phyloP scores from a whole-genome alignment of 129 eudicot species.

The Centaurea solstitialis region DNA sequence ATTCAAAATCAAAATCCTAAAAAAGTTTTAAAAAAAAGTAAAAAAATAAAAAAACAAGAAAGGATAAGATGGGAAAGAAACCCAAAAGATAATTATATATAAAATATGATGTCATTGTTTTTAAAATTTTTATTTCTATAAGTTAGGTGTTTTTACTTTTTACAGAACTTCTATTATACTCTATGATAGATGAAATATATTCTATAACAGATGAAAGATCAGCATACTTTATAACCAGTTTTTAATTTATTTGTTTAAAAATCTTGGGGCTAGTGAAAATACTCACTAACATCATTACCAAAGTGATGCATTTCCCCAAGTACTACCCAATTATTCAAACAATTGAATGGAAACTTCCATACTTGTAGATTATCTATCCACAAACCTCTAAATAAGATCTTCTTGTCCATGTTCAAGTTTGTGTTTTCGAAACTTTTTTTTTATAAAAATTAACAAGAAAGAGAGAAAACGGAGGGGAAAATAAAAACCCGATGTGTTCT shows the following conservation, averaged over 20 bases:
- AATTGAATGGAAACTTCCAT: conserved; percentile 30
- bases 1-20: conserved; percentile 53
- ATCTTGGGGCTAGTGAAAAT: conserved; percentile 6
- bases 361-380: conserved; percentile 5
- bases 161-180: neutral
- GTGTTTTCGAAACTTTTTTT: neutral
- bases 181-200: too few species aligned
- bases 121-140: neutral
- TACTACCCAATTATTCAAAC: conserved; percentile 15
- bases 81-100: conserved; percentile 6
- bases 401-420: neutral
- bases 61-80: conserved; percentile 32
- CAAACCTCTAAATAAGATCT: neutral
- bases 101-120: conserved; percentile 18
- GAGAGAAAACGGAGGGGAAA: too few species aligned
- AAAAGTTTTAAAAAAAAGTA: conserved; percentile 22
- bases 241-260: neutral
- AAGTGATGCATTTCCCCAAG: conserved; percentile 11
- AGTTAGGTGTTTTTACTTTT: neutral
- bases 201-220: neutral
- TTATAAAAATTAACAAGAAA: too few species aligned
- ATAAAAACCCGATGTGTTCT: too few species aligned
- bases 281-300: neutral
- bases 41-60: conserved; percentile 30
- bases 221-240: neutral